These are phyloP conservation scores for Wickerhamomyces chambardii DNA, from an alignment of 805 yeast genomes.

Conservation along the genomic window DNA sequence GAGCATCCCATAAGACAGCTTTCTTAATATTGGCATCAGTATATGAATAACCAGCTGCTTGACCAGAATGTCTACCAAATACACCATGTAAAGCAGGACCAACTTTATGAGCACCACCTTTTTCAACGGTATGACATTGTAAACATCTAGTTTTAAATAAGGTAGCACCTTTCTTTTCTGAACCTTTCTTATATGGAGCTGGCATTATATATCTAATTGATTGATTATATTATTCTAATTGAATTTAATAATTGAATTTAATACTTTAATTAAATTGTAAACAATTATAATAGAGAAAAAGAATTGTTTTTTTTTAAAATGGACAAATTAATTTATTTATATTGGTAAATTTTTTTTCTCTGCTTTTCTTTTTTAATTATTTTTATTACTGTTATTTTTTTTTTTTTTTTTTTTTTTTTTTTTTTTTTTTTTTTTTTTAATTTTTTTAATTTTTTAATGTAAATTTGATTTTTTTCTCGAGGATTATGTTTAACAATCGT, in stretches of 20 bases:
- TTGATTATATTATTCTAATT: too few species aligned
- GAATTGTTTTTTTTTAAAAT: too few species aligned
- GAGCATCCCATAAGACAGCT: conserved; percentile 82
- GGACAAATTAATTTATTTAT: too few species aligned
- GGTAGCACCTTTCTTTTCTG: conserved; percentile 93
- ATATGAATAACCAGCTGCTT: conserved; percentile 89
- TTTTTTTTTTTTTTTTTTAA: too few species aligned
- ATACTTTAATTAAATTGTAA: too few species aligned
- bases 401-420: too few species aligned
- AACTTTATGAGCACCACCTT: conserved; percentile 96
- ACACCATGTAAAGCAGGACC: conserved; percentile 98
- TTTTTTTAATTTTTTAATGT: too few species aligned
- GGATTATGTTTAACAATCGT: neutral
- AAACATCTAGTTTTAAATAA: conserved; percentile 98
- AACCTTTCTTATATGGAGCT: conserved; percentile 36
- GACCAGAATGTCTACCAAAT: conserved; percentile 87
- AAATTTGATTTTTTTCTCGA: too few species aligned
- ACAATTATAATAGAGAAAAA: neutral
- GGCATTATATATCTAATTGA: conserved; percentile 12
- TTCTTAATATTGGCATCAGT: conserved; percentile 98
- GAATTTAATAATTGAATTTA: too few species aligned
- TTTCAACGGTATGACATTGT: conserved; percentile 97
- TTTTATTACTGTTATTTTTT: too few species aligned
- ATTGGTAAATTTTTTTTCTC: too few species aligned
- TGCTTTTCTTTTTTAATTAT: too few species aligned